These are phyloP conservation scores for Capsicum chinense DNA, from an alignment of 257 asterid genomes.

Conservation along the genomic window DNA sequence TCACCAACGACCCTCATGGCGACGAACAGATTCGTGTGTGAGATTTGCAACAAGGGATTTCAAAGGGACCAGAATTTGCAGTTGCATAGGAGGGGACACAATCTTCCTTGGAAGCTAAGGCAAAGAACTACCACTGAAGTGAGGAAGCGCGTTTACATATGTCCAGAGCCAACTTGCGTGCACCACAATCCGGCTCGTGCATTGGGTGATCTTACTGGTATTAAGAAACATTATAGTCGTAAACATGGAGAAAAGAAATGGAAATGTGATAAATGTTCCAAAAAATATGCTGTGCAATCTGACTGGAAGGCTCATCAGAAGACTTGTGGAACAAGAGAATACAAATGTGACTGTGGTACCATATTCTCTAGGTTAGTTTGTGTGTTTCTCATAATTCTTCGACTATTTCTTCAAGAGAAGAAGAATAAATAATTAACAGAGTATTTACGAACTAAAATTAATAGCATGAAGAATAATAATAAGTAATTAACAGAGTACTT, in stretches of 20 bases:
- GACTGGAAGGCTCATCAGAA: slow-evolving; percentile 95
- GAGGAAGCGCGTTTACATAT: slow-evolving; percentile 70
- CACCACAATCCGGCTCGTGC: slow-evolving; percentile 79
- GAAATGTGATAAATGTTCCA: slow-evolving; percentile 86
- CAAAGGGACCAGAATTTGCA: slow-evolving; percentile 90
- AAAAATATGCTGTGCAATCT: slow-evolving; percentile 83
- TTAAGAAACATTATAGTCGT: slow-evolving; percentile 83
- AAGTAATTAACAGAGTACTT: background rate
- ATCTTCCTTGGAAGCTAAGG: slow-evolving; percentile 86
- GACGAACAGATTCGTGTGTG: slow-evolving; percentile 83
- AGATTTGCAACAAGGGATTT: slow-evolving; percentile 90
- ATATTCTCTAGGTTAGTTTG: slow-evolving; percentile 73
- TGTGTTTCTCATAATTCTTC: background rate
- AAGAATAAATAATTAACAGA: background rate
- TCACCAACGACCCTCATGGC: slow-evolving; percentile 92
- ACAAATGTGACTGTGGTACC: slow-evolving; percentile 93
- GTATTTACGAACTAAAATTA: no score
- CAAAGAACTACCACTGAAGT: slow-evolving; percentile 67
- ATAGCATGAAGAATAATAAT: background rate
- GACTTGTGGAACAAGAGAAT: slow-evolving; percentile 87
- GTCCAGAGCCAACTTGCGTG: slow-evolving; percentile 81
- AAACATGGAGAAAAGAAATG: slow-evolving; percentile 94
- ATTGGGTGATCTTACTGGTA: slow-evolving; percentile 88
- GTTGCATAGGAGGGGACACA: slow-evolving; percentile 81
- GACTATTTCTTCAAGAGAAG: background rate